Base-by-base conservation (phyloP, 306 rosid genomes). In the Vicia villosa region DNA sequence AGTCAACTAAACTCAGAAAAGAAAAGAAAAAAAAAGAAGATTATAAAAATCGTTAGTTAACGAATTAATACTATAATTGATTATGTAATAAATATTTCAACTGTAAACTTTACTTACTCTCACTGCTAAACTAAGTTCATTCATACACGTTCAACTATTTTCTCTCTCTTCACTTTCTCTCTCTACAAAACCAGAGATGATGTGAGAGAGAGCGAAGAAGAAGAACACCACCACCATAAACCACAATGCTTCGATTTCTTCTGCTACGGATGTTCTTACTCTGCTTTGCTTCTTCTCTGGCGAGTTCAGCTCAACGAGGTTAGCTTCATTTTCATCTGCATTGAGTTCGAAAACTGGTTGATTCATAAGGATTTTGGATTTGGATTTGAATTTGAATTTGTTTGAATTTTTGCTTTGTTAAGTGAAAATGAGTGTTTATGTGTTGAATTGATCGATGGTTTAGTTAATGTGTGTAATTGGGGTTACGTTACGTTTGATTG, bases 301-400 rank as follows among this genome's bases (percentile, higher is more conserved):
- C 45, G 12, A 78, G 60, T 75, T 65, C 88, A 51, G 88, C 97
- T 59, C 56, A 68, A 59, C 79, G 66, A 38, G 79, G 98, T 93
- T 54, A 88, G 84, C 66, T 68, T 73, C 74, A 12, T 36, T 1
- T 41, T 64, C 32, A 36, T 67, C 34, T 68, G 13, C 37, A 20
- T 38, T 77, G 46, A 34, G 30, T 37, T 43, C 41, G 38, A 40
- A 38, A 15, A 5, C 8, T 22, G 11, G 7, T 62, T 38, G 47
- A 72, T 63, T 67, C 64, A 14, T 36, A 2, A 60, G 2, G 42
- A 64, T 66, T 73, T 63, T 66, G 32, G 28, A n/a, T n/a, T n/a
- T n/a, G n/a, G n/a, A n/a, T n/a, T n/a, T n/a, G n/a, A n/a, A n/a
- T n/a, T n/a, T n/a, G n/a, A n/a, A 24, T 24, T 24, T 24, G 49